Conservation (phyloP, 2,329 filamentous ascomycete genomes). For the Clarireedia paspali region DNA sequence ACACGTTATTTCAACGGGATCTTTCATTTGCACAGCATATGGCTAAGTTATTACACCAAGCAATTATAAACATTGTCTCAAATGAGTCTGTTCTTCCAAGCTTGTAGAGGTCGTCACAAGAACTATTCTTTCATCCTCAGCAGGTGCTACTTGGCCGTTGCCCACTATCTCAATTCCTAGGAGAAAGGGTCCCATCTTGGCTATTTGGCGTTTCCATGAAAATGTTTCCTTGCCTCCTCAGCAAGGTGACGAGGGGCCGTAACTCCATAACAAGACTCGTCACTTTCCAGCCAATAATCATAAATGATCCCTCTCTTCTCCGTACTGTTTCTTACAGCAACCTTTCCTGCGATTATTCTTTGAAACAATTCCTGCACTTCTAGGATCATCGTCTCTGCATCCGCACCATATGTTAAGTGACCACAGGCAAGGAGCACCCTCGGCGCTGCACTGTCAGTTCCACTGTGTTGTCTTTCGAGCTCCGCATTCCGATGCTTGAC, state of each 20-base stretch:
- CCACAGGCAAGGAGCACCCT: constrained; percentile 29
- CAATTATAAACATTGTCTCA: too few relatives aligned
- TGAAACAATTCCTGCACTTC: constrained; percentile 30
- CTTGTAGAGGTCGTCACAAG: too few relatives aligned
- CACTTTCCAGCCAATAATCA: constrained; percentile 31
- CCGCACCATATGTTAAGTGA: constrained; percentile 31
- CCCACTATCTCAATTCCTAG: too few relatives aligned
- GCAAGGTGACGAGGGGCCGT: constrained; percentile 30
- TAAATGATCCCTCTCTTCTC: constrained; percentile 28
- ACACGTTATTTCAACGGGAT: too few relatives aligned
- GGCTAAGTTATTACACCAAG: too few relatives aligned
- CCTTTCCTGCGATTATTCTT: constrained; percentile 28
- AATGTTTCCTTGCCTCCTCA: constrained; percentile 25
- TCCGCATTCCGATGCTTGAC: constrained; percentile 28
- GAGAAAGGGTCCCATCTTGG: too few relatives aligned
- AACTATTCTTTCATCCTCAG: too few relatives aligned
- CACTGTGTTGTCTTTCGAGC: constrained; percentile 16
- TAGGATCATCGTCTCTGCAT: constrained; percentile 32
- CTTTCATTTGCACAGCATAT: too few relatives aligned
- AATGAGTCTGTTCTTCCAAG: too few relatives aligned
- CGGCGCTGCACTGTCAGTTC: constrained; percentile 15
- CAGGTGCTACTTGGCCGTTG: too few relatives aligned
- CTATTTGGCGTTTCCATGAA: background rate
- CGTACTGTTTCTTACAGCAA: constrained; percentile 28
- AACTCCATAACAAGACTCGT: constrained; percentile 30